Conservation (phyloP, 2,329 filamentous ascomycete genomes). For the Trichoderma cornu-damae region DNA sequence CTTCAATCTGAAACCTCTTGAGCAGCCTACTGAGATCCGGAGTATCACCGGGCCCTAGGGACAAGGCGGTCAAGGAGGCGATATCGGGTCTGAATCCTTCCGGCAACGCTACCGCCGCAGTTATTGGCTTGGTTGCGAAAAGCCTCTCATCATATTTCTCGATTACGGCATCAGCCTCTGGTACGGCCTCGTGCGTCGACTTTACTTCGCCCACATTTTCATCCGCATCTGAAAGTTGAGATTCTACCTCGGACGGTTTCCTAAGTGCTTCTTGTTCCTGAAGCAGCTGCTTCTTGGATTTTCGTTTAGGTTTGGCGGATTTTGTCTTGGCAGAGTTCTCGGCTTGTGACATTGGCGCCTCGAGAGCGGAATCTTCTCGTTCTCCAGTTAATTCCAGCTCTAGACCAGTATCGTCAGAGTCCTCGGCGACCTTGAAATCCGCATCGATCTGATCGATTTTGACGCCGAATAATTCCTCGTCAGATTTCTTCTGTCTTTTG, state of each 20-base stretch:
- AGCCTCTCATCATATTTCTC: slow-evolving; percentile 45
- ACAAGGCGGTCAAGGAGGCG: slow-evolving; percentile 40
- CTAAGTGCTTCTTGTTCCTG: slow-evolving; percentile 62
- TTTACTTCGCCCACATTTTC: slow-evolving; percentile 35
- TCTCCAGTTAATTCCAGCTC: slow-evolving; percentile 45
- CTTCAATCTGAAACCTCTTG: slow-evolving; percentile 42
- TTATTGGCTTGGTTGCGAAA: slow-evolving; percentile 45
- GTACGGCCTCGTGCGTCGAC: slow-evolving; percentile 24
- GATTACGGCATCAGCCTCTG: slow-evolving; percentile 38
- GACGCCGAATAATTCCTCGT: slow-evolving; percentile 71
- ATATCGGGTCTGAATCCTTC: slow-evolving; percentile 44
- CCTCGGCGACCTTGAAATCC: slow-evolving; percentile 43
- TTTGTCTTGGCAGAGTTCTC: slow-evolving; percentile 54
- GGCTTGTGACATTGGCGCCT: slow-evolving; percentile 40
- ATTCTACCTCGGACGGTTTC: slow-evolving; percentile 46
- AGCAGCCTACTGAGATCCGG: slow-evolving; percentile 47
- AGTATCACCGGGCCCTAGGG: slow-evolving; percentile 41
- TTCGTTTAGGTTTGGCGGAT: slow-evolving; percentile 59
- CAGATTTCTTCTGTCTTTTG: slow-evolving; percentile 75
- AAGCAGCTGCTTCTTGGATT: slow-evolving; percentile 71
- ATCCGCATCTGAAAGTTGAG: slow-evolving; percentile 37
- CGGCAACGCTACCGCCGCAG: slow-evolving; percentile 42
- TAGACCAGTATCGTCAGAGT: slow-evolving; percentile 47
- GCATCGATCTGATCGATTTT: slow-evolving; percentile 50
- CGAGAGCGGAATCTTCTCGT: slow-evolving; percentile 37